Evolutionary conservation across 495 filamentous ascomycete species (phyloP).

Genomic region (Neurospora tetrasperma): DNA sequence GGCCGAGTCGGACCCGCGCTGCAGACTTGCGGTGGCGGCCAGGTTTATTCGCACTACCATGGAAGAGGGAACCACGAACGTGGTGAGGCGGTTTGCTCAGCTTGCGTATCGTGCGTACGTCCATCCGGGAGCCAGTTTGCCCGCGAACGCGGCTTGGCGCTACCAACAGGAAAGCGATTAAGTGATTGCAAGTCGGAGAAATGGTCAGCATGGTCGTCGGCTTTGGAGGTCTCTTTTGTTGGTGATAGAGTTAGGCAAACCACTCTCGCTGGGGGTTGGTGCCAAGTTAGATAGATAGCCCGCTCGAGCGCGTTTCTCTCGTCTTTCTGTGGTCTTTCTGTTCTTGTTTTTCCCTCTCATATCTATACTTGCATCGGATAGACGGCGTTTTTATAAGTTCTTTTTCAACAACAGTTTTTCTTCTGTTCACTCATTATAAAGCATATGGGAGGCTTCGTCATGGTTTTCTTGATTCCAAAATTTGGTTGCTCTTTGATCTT

Average conservation of each 20-base stretch:
- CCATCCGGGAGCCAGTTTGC: constrained; percentile 27
- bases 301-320: not conserved
- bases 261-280: not conserved
- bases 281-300: not conserved
- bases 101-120: constrained; percentile 48
- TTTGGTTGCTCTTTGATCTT: not conserved
- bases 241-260: not conserved
- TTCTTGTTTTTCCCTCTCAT: not conserved
- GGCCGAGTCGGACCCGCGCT: constrained; percentile 59
- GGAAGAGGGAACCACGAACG: constrained; percentile 65
- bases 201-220: not conserved
- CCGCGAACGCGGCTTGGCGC: constrained; percentile 7
- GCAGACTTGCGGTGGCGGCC: constrained; percentile 68
- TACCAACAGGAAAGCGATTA: not conserved
- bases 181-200: not conserved
- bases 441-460: not conserved
- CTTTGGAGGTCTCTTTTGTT: not conserved
- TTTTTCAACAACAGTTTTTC: not conserved
- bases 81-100: constrained; percentile 66
- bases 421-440: not conserved
- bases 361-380: not conserved
- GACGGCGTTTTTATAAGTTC: not conserved
- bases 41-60: constrained; percentile 63
- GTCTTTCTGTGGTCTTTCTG: not conserved
- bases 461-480: not conserved